Evolutionary conservation across 1,139 yeast species (phyloP), one percentile per base, ranked within the genome.

Genomic region (Yueomyces sp.): DNA sequence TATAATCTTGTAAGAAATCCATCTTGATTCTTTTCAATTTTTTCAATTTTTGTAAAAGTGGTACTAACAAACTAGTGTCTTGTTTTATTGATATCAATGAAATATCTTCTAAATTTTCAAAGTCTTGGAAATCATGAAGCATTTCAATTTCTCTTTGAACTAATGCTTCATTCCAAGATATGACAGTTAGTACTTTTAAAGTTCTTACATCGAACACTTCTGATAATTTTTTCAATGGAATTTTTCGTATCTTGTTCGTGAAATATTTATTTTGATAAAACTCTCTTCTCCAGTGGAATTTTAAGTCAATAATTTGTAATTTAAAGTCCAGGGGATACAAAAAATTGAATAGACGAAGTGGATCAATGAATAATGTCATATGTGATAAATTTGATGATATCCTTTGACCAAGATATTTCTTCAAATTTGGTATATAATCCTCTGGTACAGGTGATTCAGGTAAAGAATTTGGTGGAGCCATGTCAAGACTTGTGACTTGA

Each of bases 391-490:
- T 50, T 19, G 56, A 48, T 4, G 59, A 57, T 11, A 62, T 55
- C 41, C 64, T 52, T 36, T 49, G 52, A 25, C 44, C 45, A 39
- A 63, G 44, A 46, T 57, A 61, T 27, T 43, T 45, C 28, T 48
- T 47, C 27, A 60, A 46, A 44, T 53, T 53, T 19, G 61, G 62
- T 36, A 64, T 50, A 50, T 65, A 64, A 27, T 53, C 45, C 2
- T 41, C 41, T 7, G 63, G 54, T 2, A 63, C 60, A 2, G 55
- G 51, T 12, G 52, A 43, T 33, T 60, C 57, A 3, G 69, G 68
- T n/a, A 62, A 43, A 3, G 65, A 52, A 40, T 57, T 53, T 34
- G 70, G 69, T 11, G 72, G 70, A 1, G 70, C 69, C 50, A 66
- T 54, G 44, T 67, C 70, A 36, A 67, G 55, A 41, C 67, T 63